Conservation (phyloP, 2,329 filamentous ascomycete genomes). For the Sclerotinia subarctica region DNA sequence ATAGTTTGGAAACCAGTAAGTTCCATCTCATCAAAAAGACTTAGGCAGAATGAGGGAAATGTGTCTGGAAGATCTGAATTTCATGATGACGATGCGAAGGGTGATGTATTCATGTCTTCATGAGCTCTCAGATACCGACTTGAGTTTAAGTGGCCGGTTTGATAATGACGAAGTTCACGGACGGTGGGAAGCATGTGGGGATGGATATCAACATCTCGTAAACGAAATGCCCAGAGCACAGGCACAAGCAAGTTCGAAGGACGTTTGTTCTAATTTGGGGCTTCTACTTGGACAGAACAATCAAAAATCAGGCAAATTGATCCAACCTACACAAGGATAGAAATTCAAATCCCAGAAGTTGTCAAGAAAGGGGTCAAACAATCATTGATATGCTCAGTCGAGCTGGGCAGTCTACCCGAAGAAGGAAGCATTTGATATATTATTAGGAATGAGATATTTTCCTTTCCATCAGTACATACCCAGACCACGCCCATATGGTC, state of each 20-base stretch:
- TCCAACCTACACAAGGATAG: accelerated
- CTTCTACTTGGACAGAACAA: background rate
- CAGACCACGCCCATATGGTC: accelerated
- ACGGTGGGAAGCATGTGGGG: slow-evolving; percentile 17
- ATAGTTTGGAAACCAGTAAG: slow-evolving; percentile 19
- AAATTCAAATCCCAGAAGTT: too few species aligned
- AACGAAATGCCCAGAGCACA: slow-evolving; percentile 19
- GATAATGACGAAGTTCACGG: slow-evolving; percentile 15
- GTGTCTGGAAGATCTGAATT: background rate
- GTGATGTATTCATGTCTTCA: slow-evolving; percentile 8
- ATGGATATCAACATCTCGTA: slow-evolving; percentile 13
- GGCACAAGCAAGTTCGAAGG: slow-evolving; percentile 18
- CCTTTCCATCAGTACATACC: background rate
- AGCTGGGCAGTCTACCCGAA: background rate
- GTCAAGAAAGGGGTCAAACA: too few species aligned
- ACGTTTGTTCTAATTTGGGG: background rate
- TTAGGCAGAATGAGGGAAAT: slow-evolving; percentile 22
- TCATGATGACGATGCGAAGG: background rate
- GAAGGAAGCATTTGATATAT: background rate
- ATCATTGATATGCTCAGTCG: background rate
- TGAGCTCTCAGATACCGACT: slow-evolving; percentile 14
- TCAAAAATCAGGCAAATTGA: slow-evolving; percentile 14
- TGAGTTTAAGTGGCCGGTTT: slow-evolving; percentile 1
- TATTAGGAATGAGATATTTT: accelerated
- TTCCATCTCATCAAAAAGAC: slow-evolving; percentile 15